Base-by-base conservation (phyloP, 495 filamentous ascomycete species). In the Diplogelasinospora grovesii region DNA sequence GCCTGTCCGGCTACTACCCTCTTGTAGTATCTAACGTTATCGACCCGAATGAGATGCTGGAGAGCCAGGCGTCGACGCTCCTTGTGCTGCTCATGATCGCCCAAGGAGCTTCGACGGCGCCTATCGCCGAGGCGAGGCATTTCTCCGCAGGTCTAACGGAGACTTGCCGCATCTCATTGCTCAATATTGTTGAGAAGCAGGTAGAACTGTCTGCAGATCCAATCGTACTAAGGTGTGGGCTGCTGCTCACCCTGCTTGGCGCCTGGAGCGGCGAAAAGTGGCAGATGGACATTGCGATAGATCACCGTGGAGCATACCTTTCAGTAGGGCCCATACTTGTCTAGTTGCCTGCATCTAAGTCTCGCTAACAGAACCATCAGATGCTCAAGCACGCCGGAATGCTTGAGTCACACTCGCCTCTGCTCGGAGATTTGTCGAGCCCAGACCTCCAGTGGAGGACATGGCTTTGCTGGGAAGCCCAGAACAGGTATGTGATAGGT, bases 201-300 rank as follows among this genome's bases (percentile, higher is more conserved):
- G 67, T 81, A 34, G 68, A 75, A 50, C 68, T 81, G 50, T 68
- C 69, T 19, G 69, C 74, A 5, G 74, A 81, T 52, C 73, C 73
- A 1, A 69, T 66, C 10, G 65, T 76, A 0, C 65, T 80, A 35
- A 69, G 74, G 21, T 75, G 75, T 26, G 78, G 76, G 0, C 57
- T 83, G 5, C 65, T 83, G 8, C 81, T 81, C 53, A 75, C 68
- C 2, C 61, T 79, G 1, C 63, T 78, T 7, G 77, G 73, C 5
- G 73, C 72, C 0, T 83, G 79, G 79, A 77, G 77, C 49, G 78
- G 79, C 32, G 79, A 83, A 51, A 81, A 80, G 52, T 81, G 77
- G 77, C 77, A 78, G 31, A 83, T 83, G 77, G 77, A 81, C 46
- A 81, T 81, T 33, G 73, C 76, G 16, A 79, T 79, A 73, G 78